Evolutionary conservation across 106 monocot species (phyloP).

Genomic region (Acorus calamus): DNA sequence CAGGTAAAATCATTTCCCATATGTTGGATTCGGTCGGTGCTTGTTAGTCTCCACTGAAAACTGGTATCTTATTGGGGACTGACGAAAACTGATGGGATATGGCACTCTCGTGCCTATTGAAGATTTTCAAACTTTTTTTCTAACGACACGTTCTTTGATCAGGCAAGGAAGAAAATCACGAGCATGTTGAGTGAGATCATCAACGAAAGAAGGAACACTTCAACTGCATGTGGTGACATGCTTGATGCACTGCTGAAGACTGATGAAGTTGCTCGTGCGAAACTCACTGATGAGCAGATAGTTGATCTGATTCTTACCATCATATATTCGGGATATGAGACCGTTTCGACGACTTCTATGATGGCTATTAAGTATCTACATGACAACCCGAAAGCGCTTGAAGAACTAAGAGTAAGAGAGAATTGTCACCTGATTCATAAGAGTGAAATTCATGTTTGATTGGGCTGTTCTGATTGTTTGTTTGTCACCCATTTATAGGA

Average conservation of each 20-base stretch:
- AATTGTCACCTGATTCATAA: background rate
- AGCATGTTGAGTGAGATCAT: constrained; percentile 13
- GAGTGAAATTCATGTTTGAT: no score
- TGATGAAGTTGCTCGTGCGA: constrained; percentile 24
- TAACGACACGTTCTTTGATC: background rate
- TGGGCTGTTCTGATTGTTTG: background rate
- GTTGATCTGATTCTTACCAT: constrained; percentile 82
- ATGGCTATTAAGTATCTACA: constrained; percentile 90
- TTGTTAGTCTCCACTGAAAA: no score
- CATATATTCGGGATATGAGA: constrained; percentile 91
- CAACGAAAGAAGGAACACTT: constrained; percentile 10
- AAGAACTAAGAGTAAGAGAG: constrained; percentile 81
- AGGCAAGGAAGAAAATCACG: constrained; percentile 34
- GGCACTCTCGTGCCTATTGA: no score
- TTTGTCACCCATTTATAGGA: constrained; percentile 27
- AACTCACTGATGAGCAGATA: constrained; percentile 76
- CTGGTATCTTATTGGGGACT: no score
- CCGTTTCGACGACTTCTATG: constrained; percentile 88
- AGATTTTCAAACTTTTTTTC: no score
- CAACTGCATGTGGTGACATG: constrained; percentile 2
- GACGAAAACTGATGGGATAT: no score
- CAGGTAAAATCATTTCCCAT: constrained; percentile 4
- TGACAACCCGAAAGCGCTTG: constrained; percentile 74
- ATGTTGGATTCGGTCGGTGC: no score
- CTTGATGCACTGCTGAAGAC: constrained; percentile 18